Base-by-base conservation (phyloP, 2,329 filamentous ascomycete species). In the Ophiostoma australiae region DNA sequence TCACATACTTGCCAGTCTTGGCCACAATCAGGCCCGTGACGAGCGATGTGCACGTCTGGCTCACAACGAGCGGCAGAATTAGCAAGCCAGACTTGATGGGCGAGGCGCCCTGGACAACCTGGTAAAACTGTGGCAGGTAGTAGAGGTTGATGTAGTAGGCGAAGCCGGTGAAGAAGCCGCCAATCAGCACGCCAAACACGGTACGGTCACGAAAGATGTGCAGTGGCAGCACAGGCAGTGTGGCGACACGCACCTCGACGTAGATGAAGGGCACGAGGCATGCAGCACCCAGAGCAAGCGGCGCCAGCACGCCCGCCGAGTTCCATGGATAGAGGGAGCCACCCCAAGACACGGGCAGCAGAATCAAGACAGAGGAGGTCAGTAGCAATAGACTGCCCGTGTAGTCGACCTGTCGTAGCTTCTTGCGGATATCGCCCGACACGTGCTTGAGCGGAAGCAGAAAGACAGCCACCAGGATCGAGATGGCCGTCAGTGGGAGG, bases 91-190 rank as follows among this genome's bases (percentile, higher is more conserved):
- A 72, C 2, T 44, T 67, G 35, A 74, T 71, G 20, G 73, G 72
- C 2, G 74, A 72, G 4, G 68, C 70, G 3, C 72, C 71, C n/a
- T 69, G 71, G 70, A 72, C 73, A 27, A 74, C 70, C 37, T 74
- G 74, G 44, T 74, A 74, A 63, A 72, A 74, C 44, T 67, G 74
- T 15, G 67, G 74, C 27, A 68, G 70, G 70, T 74, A 74, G 39
- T 72, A 74, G 0, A 74, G 63, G 20, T 74, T 73, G 20, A 39
- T 61, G 58, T 73, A 74, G 23, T 73, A 72, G n/a, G 70, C 70
- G 35, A 73, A 74, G 5, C 74, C 74, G 0, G 72, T 73, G 41
- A 74, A 71, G 58, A 74, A 74, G 17, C 70, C 65, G 13, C 70
- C 71, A 20, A 72, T 48, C 10, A 69, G 67, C 0, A 67, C 69